phyloP scores from a whole-genome alignment of 805 yeast species.

The Candida jianshihensis region DNA sequence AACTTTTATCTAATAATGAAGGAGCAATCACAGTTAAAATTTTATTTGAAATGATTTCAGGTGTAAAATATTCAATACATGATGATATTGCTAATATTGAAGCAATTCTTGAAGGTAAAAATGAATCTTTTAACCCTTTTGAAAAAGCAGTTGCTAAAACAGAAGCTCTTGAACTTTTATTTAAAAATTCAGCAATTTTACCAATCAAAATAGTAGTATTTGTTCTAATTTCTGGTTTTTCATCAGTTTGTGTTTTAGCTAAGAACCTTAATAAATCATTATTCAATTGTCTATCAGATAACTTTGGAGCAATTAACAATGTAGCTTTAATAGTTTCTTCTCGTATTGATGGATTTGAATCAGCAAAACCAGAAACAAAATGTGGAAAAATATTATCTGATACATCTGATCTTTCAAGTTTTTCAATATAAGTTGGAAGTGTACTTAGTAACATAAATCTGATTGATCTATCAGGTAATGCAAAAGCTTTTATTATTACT shows the following conservation, averaged over 20 bases:
- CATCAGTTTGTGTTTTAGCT: conserved; percentile 79
- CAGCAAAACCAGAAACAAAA: conserved; percentile 77
- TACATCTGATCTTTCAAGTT: conserved; percentile 52
- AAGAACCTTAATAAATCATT: conserved; percentile 75
- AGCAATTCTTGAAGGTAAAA: conserved; percentile 64
- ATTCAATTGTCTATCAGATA: conserved; percentile 75
- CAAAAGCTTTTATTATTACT: conserved; percentile 53
- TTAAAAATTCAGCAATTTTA: conserved; percentile 54
- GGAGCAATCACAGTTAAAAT: conserved; percentile 82
- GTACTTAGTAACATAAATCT: conserved; percentile 64
- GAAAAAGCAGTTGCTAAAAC: conserved; percentile 85
- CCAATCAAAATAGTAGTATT: conserved; percentile 68
- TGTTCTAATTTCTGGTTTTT: conserved; percentile 67
- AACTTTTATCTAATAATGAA: conserved; percentile 68
- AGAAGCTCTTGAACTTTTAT: conserved; percentile 49
- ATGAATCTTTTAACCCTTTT: conserved; percentile 75
- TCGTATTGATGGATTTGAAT: conserved; percentile 73
- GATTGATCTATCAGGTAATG: conserved; percentile 67
- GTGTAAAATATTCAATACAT: conserved; percentile 58
- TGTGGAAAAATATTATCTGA: conserved; percentile 62
- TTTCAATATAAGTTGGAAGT: conserved; percentile 46
- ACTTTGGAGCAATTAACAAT: conserved; percentile 48
- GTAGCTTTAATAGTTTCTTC: conserved; percentile 72
- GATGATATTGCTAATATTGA: conserved; percentile 69
- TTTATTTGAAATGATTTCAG: conserved; percentile 72